A percentile compares a stretch with the other conserved stretches of the same genome.
Evolutionary conservation across 1,284 basidiomycete genomes (phyloP).

Genomic region (Cutaneotrichosporon sp.): DNA sequence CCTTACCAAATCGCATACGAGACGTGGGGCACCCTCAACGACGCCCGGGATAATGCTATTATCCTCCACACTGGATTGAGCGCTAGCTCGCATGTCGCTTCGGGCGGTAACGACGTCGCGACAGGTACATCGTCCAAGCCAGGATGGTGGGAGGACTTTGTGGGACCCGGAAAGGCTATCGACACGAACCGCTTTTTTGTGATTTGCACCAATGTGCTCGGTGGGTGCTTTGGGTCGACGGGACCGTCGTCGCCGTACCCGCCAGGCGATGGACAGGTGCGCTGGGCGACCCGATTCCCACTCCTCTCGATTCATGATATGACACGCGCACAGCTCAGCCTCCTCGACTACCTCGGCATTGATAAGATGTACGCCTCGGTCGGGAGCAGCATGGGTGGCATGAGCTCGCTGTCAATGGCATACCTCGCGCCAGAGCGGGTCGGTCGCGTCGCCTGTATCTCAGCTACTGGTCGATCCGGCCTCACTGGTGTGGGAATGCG

Average conservation of each 20-base stretch:
- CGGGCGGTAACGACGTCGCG: conserved; percentile 71
- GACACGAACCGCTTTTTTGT: conserved; percentile 93
- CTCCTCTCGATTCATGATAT: conserved; percentile 94
- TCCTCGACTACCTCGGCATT: conserved; percentile 84
- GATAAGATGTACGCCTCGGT: conserved; percentile 86
- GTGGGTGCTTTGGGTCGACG: conserved; percentile 95
- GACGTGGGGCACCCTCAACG: conserved; percentile 89
- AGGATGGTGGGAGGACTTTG: conserved; percentile 99
- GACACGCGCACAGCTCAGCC: conserved; percentile 80
- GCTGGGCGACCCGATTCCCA: conserved; percentile 89
- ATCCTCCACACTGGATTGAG: conserved; percentile 96
- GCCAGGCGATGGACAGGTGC: conserved; percentile 59
- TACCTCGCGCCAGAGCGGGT: conserved; percentile 90
- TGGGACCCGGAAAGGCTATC: conserved; percentile 88
- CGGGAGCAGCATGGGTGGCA: conserved; percentile 93
- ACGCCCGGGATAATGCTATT: conserved; percentile 79
- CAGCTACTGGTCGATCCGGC: conserved; percentile 86
- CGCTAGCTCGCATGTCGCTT: conserved; percentile 93
- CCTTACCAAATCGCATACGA: conserved; percentile 81
- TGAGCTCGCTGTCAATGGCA: conserved; percentile 94
- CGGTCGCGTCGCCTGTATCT: conserved; percentile 85
- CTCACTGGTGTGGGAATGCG: conserved; percentile 93
- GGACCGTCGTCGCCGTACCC: conserved; percentile 75
- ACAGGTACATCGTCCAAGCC: conserved; percentile 53
- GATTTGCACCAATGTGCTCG: conserved; percentile 95